phyloP scores from a whole-genome alignment of 306 rosid genomes.

The Malus asiatica region DNA sequence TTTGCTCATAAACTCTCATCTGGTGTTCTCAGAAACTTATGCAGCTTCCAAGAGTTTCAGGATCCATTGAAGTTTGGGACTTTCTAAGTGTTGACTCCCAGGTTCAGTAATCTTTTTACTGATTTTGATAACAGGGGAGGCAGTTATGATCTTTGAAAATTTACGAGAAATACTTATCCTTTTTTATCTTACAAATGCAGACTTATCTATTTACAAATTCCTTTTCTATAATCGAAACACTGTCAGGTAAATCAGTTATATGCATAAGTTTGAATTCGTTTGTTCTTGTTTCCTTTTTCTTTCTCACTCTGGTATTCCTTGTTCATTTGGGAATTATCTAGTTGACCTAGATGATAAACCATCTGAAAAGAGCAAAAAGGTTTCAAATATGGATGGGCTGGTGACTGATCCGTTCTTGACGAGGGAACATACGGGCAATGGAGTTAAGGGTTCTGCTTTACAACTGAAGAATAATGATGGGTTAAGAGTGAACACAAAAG shows the following conservation, averaged over 20 bases:
- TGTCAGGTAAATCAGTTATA: constrained; percentile 62
- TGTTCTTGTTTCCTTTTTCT: constrained; percentile 1
- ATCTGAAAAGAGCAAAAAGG: constrained; percentile 50
- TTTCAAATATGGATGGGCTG: constrained; percentile 38
- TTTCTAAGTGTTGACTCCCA: constrained; percentile 97
- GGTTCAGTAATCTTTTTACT: constrained; percentile 37
- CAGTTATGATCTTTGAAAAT: neutral
- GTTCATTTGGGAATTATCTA: constrained; percentile 28
- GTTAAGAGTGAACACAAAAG: constrained; percentile 47
- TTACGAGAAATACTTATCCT: neutral
- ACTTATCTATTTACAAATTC: constrained; percentile 85
- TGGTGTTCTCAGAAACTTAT: constrained; percentile 61
- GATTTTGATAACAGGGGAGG: neutral
- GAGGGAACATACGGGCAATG: constrained; percentile 41
- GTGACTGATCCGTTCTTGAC: constrained; percentile 24
- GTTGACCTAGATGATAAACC: constrained; percentile 60
- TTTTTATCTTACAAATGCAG: constrained; percentile 43
- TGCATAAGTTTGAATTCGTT: constrained; percentile 21
- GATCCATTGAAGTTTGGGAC: constrained; percentile 99
- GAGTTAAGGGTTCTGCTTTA: constrained; percentile 49
- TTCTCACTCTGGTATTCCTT: constrained; percentile 18
- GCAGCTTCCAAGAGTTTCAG: constrained; percentile 91
- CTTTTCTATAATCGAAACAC: constrained; percentile 82
- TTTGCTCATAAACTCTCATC: constrained; percentile 16
- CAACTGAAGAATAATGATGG: constrained; percentile 52